Conservation (phyloP, 2,329 filamentous ascomycete species). For the Thielaviopsis musarum region DNA sequence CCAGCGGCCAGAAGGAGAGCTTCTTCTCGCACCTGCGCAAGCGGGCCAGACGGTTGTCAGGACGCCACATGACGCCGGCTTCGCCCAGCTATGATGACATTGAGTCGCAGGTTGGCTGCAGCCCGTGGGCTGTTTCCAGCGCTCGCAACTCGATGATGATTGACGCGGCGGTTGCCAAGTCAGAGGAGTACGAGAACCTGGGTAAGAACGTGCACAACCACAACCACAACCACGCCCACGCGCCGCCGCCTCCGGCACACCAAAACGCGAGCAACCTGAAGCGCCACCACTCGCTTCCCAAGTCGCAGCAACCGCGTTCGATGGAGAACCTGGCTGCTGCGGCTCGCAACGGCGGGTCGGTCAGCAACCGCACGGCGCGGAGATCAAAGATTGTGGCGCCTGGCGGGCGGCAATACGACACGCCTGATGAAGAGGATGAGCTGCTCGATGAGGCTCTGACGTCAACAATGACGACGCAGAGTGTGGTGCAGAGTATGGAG, state of each 20-base stretch:
- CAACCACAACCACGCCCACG: slow-evolving; percentile 24
- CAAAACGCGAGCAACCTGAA: slow-evolving; percentile 38
- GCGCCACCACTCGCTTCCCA: slow-evolving; percentile 45
- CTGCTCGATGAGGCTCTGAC: slow-evolving; percentile 76
- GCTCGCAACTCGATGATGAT: slow-evolving; percentile 73
- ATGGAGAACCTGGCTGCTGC: slow-evolving; percentile 45
- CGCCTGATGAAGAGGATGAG: slow-evolving; percentile 91
- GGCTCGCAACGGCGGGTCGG: slow-evolving; percentile 23
- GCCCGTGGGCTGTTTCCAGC: slow-evolving; percentile 48
- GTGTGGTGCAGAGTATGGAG: slow-evolving; percentile 56
- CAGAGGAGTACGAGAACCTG: slow-evolving; percentile 41
- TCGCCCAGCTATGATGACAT: slow-evolving; percentile 71
- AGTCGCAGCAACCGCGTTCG: slow-evolving; percentile 42
- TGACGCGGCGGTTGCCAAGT: slow-evolving; percentile 41
- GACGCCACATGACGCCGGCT: slow-evolving; percentile 67
- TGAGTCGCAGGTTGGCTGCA: slow-evolving; percentile 83
- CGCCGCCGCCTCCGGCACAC: slow-evolving; percentile 37
- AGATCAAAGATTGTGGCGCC: slow-evolving; percentile 54
- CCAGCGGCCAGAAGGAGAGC: slow-evolving; percentile 72
- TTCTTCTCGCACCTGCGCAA: slow-evolving; percentile 97
- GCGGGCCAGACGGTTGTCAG: slow-evolving; percentile 78
- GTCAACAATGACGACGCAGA: slow-evolving; percentile 41
- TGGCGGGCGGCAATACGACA: slow-evolving; percentile 74
- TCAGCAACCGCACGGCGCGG: slow-evolving; percentile 33
- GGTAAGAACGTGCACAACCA: slow-evolving; percentile 40